Percentiles rank a stretch among this genome's conserved stretches.
Conservation (phyloP, 108 stramenopile genomes). For the Nitzschia sp. region DNA sequence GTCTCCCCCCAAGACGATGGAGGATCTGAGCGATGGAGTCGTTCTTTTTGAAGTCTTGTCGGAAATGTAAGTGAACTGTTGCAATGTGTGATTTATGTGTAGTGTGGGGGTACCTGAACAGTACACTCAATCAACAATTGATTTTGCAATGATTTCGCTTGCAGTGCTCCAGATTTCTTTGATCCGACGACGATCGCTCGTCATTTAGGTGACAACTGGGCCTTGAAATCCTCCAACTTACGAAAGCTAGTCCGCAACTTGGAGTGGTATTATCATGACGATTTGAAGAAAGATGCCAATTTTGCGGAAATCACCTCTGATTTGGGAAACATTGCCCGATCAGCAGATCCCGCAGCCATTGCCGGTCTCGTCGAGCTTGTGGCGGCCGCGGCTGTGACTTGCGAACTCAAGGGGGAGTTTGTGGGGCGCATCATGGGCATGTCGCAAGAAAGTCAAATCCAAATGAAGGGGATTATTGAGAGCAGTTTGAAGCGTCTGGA, state of each 20-base stretch:
- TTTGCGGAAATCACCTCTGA: constrained; percentile 43
- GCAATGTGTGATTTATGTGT: background rate
- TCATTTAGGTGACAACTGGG: constrained; percentile 86
- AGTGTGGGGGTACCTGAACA: background rate
- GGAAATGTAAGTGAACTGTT: constrained; percentile 74
- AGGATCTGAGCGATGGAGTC: constrained; percentile 79
- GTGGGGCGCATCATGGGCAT: constrained; percentile 77
- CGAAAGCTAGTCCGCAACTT: constrained; percentile 85
- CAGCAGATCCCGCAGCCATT: constrained; percentile 56
- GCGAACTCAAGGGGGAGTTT: constrained; percentile 68
- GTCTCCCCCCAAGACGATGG: constrained; percentile 49
- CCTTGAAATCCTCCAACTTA: constrained; percentile 78
- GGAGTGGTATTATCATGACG: constrained; percentile 76
- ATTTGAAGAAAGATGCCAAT: constrained; percentile 65
- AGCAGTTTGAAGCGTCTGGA: constrained; percentile 49
- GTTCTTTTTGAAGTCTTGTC: constrained; percentile 83
- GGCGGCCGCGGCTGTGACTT: constrained; percentile 84
- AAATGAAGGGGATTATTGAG: constrained; percentile 83
- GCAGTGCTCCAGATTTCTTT: constrained; percentile 76
- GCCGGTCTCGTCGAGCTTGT: constrained; percentile 73
- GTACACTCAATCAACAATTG: background rate
- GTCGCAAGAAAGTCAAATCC: constrained; percentile 56
- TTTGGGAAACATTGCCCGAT: constrained; percentile 45
- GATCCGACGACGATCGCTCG: constrained; percentile 87
- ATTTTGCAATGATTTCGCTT: background rate